Percentiles rank a stretch among this genome's conserved stretches.
Conservation (phyloP, 208 protist species). For the Angomonas ambiguus region DNA sequence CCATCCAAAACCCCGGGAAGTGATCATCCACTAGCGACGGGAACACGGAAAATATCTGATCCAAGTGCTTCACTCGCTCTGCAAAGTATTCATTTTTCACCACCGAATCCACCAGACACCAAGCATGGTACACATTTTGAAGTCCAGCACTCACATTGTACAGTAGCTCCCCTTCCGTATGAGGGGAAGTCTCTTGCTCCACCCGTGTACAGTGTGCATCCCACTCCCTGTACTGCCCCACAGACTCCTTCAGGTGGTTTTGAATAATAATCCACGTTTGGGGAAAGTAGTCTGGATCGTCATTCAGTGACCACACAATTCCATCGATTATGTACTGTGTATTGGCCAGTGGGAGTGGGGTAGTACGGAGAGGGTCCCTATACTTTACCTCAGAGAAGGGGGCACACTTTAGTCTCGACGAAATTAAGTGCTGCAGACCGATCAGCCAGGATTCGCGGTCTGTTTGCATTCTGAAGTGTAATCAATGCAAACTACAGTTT, state of each 20-base stretch:
- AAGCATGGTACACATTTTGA: constrained; percentile 72
- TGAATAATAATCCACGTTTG: constrained; percentile 60
- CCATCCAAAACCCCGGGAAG: constrained; percentile 37
- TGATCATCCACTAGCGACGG: constrained; percentile 53
- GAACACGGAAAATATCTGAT: constrained; percentile 35
- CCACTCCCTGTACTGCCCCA: constrained; percentile 32
- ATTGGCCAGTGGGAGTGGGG: constrained; percentile 54
- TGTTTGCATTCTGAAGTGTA: background rate
- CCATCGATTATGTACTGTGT: constrained; percentile 74
- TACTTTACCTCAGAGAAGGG: constrained; percentile 34
- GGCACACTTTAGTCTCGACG: constrained; percentile 43
- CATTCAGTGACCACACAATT: constrained; percentile 64
- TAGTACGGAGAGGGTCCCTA: constrained; percentile 23
- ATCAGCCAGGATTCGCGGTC: constrained; percentile 54
- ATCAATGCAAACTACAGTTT: background rate
- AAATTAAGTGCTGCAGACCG: constrained; percentile 46
- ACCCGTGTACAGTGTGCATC: too few relatives aligned
- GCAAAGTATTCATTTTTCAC: constrained; percentile 34
- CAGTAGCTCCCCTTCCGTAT: background rate
- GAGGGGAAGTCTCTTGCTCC: too few relatives aligned
- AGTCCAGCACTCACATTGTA: constrained; percentile 57
- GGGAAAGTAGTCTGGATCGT: constrained; percentile 41
- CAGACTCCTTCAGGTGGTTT: constrained; percentile 53
- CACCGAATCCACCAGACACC: constrained; percentile 62
- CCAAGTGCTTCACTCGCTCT: constrained; percentile 13